phyloP scores from a whole-genome alignment of 345 rosid species.

The Clarkia xantiana region DNA sequence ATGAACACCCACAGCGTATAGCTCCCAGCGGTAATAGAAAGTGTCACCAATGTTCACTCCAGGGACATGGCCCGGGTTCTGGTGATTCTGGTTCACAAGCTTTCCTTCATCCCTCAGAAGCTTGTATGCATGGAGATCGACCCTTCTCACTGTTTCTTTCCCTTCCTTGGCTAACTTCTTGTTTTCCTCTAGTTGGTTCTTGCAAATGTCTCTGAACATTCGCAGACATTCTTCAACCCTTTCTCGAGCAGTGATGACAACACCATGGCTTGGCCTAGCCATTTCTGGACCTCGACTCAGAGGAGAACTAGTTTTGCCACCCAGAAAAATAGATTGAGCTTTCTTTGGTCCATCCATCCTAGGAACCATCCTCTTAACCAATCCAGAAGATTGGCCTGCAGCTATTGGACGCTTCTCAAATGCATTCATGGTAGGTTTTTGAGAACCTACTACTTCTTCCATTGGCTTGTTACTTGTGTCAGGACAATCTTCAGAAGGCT shows the following conservation, averaged over 20 bases:
- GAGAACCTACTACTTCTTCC: neutral
- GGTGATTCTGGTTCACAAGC: neutral
- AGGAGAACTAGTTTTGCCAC: no score
- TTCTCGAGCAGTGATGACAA: neutral
- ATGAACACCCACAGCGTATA: constrained; percentile 10
- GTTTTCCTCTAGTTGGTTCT: neutral
- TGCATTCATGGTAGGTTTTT: neutral
- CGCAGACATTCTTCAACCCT: neutral
- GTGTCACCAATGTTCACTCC: constrained; percentile 14
- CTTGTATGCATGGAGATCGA: constrained; percentile 4
- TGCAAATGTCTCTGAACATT: neutral
- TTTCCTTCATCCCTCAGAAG: neutral
- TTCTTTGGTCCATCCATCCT: no score
- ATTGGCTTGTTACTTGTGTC: neutral
- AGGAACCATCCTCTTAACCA: no score
- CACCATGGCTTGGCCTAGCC: neutral
- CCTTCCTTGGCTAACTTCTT: neutral
- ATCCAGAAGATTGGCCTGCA: no score
- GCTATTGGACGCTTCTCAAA: no score
- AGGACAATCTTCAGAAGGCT: neutral
- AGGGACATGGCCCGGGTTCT: constrained; percentile 8
- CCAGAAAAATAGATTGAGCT: no score
- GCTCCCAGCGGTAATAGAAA: constrained; percentile 13
- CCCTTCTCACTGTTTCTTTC: neutral
- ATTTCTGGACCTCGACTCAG: neutral